phyloP scores from a whole-genome alignment of 2,329 filamentous ascomycete species.

The Pseudocercospora pini-densiflorae region DNA sequence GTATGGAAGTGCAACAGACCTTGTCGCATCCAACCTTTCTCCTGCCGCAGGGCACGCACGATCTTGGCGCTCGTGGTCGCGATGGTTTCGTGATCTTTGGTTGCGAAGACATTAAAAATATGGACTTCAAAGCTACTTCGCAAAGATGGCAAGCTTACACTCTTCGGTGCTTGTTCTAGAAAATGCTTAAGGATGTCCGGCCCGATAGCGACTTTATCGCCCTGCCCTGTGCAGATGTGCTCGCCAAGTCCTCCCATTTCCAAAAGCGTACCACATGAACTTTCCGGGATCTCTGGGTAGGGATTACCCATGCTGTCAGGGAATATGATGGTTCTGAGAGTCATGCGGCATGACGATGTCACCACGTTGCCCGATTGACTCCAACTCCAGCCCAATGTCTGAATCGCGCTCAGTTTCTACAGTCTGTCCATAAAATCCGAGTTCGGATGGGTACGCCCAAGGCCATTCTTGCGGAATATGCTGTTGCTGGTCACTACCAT shows the following conservation, averaged over 20 bases:
- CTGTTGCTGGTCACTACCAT: neutral
- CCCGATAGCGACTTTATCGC: conserved; percentile 22
- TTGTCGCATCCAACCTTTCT: conserved; percentile 30
- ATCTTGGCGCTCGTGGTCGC: conserved; percentile 27
- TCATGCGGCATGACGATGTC: conserved; percentile 22
- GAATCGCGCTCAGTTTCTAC: conserved; percentile 14
- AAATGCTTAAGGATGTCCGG: conserved; percentile 19
- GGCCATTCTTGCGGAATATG: conserved; percentile 9
- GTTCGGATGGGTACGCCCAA: conserved; percentile 3
- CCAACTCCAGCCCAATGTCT: conserved; percentile 13
- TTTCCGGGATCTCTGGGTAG: conserved; percentile 19
- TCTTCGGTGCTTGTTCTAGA: conserved; percentile 20
- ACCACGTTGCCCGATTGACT: conserved; percentile 24
- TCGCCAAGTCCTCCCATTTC: conserved; percentile 7
- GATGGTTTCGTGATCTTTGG: conserved; percentile 23
- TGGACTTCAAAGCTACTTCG: conserved; percentile 2
- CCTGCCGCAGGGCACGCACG: conserved; percentile 26
- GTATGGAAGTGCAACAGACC: conserved; percentile 5
- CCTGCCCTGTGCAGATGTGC: neutral
- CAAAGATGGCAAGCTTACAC: conserved; percentile 10
- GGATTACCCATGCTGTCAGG: conserved; percentile 19
- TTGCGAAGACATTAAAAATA: conserved; percentile 20
- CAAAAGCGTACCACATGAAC: conserved; percentile 15
- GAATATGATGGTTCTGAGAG: conserved; percentile 11
- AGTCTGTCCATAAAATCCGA: conserved; percentile 10